These are phyloP conservation scores for Malus sylvestris DNA, from an alignment of 306 rosid species.

Conservation along the genomic window DNA sequence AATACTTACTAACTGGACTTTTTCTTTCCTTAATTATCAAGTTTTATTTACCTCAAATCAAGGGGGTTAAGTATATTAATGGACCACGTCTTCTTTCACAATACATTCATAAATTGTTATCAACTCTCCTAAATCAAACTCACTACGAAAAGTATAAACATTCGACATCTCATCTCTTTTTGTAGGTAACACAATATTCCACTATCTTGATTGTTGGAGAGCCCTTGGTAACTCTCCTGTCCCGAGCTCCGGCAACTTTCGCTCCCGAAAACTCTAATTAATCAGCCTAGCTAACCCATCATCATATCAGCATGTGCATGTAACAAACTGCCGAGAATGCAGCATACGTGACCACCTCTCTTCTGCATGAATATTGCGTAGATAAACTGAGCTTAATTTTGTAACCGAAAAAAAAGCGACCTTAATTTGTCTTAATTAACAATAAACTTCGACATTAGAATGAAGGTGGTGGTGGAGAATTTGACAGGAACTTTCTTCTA, in stretches of 20 bases:
- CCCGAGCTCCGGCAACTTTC: not conserved
- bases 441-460: not conserved
- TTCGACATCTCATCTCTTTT: not conserved
- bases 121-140: not conserved
- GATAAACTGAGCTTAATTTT: not conserved
- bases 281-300: not conserved
- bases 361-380: not conserved
- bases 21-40: not conserved
- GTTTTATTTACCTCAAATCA: not conserved
- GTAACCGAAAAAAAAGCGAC: not conserved
- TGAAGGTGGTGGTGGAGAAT: constrained; percentile 35
- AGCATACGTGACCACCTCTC: constrained; percentile 17
- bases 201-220: not conserved
- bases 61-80: not conserved
- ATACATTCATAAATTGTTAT: not conserved
- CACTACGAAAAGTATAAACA: no score
- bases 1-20: no score
- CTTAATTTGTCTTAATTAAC: not conserved
- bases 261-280: not conserved
- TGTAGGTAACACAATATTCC: not conserved
- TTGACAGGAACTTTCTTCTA: constrained; percentile 34
- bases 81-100: not conserved
- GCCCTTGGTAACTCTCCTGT: not conserved
- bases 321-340: constrained; percentile 19
- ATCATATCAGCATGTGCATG: constrained; percentile 1